A percentile compares a stretch with the other conserved stretches of the same genome.
phyloP scores from a whole-genome alignment of 768 basidiomycete genomes.

The Hygrocybe punicea region DNA sequence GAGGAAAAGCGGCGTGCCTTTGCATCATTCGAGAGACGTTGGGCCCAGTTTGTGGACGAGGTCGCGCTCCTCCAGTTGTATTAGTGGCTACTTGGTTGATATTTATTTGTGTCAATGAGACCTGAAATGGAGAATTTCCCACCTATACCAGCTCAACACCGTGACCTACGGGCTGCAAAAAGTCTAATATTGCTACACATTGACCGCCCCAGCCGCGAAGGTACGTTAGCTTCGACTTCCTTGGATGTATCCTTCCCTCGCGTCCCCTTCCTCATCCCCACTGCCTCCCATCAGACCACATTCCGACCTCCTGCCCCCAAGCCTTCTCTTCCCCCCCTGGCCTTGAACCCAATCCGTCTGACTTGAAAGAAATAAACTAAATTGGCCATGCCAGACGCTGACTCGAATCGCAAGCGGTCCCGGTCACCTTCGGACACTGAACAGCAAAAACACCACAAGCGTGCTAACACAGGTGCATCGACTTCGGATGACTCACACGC shows the following conservation, averaged over 20 bases:
- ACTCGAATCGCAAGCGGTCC: conserved; percentile 80
- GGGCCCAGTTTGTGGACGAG: too few relatives aligned
- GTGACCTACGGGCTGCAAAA: too few relatives aligned
- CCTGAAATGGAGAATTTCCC: too few relatives aligned
- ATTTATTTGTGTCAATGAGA: too few relatives aligned
- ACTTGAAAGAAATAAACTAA: conserved; percentile 30
- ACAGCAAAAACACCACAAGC: conserved; percentile 75
- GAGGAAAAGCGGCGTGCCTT: too few relatives aligned
- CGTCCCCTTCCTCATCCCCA: conserved; percentile 57
- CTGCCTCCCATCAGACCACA: conserved; percentile 50
- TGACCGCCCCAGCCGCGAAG: neutral
- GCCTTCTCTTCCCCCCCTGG: conserved; percentile 40
- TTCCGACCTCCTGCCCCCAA: conserved; percentile 14
- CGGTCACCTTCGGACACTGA: conserved; percentile 82
- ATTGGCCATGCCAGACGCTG: conserved; percentile 83
- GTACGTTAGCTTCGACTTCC: neutral
- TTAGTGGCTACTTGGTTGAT: too few relatives aligned
- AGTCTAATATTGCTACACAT: too few relatives aligned
- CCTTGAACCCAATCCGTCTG: conserved; percentile 27
- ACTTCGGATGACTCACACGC: conserved; percentile 57
- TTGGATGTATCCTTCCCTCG: conserved; percentile 31
- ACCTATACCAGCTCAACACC: too few relatives aligned
- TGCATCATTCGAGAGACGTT: too few relatives aligned
- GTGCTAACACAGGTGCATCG: conserved; percentile 75
- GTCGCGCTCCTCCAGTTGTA: too few relatives aligned